phyloP scores from a whole-genome alignment of 257 asterid species.

The Capsicum pubescens region DNA sequence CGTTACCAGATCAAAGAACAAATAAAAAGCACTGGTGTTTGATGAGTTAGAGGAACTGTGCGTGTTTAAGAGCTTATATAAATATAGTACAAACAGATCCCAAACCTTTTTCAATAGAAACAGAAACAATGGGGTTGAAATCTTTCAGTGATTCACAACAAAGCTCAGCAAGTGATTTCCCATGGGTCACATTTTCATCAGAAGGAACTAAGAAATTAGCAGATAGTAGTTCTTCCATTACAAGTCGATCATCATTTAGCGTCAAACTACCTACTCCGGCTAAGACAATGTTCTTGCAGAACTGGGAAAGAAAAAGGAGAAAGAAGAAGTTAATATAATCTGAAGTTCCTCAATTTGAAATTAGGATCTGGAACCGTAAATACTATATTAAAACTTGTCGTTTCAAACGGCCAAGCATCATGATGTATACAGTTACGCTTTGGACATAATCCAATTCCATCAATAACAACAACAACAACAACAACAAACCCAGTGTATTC shows the following conservation, averaged over 20 bases:
- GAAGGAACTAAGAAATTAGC: conserved; percentile 82
- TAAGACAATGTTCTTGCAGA: conserved; percentile 92
- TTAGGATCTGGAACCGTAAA: background rate
- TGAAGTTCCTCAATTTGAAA: background rate
- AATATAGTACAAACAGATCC: background rate
- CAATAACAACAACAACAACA: no score
- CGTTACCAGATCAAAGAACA: background rate
- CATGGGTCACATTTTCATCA: conserved; percentile 51
- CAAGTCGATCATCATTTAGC: conserved; percentile 72
- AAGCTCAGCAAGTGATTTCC: conserved; percentile 83
- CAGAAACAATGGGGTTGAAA: conserved; percentile 96
- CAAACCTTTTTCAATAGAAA: conserved; percentile 79
- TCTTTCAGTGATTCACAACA: conserved; percentile 91
- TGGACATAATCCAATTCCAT: background rate
- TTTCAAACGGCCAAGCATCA: background rate
- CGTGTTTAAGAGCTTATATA: background rate
- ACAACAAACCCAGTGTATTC: no score
- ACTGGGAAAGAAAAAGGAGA: conserved; percentile 49
- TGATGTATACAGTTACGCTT: background rate
- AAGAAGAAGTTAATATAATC: background rate
- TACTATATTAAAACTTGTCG: background rate
- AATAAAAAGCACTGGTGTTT: background rate
- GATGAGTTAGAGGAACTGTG: conserved; percentile 5
- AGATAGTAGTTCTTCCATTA: conserved; percentile 66
- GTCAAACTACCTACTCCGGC: conserved; percentile 98